Base-by-base conservation (phyloP, 371 early-diverging fungal genomes). In the Vairimorpha apis region DNA sequence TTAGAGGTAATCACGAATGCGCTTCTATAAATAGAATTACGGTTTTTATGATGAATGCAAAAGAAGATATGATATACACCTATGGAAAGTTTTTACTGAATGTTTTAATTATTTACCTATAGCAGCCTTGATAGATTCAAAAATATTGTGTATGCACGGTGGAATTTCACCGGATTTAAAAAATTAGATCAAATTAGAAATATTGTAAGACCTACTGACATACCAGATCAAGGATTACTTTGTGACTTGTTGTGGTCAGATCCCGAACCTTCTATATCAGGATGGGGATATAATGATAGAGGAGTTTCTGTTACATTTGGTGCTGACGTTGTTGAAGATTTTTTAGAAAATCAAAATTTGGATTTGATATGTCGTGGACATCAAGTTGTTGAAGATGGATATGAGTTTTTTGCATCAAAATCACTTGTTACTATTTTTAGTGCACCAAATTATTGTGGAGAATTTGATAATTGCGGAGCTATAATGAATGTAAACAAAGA, bases 401-500 rank as follows among this genome's bases (percentile, higher is more conserved):
- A 63, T 33, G 65, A 64, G 25, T 27, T 32, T 38, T 51, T 56
- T 23, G 65, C 70, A 51, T 38, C 16, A 16, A 55, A 56, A 33
- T 68, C 53, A 41, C 13, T 70, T n/a, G 27, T 62, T 45, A 71
- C 67, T 37, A 41, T 76, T 41, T 76, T 70, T 70, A 45, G 55
- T 30, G 76, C 76, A 25, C 76, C 76, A 23, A 71, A 76, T 65
- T 76, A 76, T 62, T 97, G 97, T 82, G 95, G 95, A 55, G 95
- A 85, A 89, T 91, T 82, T 87, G 93, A 65, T 89, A 93, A 79
- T 81, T 89, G 92, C 1, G 95, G 92, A 13, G 95, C 93, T 3
- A 92, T 97, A 87, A 92, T 97, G 94, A 89, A 89, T 72, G 93
- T 95, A 32, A 92, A 92, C 82, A 90, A 92, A 78, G 88, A 91